Evolutionary conservation across 2,329 filamentous ascomycete genomes (phyloP), one percentile per base, ranked within the genome.

Genomic region (Pseudocercospora pini-densiflorae): DNA sequence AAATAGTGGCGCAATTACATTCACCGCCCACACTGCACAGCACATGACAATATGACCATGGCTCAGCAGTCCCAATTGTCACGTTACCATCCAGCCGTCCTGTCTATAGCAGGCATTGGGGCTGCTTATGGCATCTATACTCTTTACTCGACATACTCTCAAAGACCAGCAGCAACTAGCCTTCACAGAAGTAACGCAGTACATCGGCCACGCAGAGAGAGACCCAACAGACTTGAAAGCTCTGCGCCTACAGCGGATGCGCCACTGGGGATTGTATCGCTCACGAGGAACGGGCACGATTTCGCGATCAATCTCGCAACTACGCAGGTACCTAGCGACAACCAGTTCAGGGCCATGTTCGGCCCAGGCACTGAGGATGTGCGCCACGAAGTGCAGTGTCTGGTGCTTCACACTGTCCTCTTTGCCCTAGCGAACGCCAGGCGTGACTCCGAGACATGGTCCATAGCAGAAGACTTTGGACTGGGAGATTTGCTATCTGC

Each of bases 41-140:
- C 64, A 67, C 64, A 70, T 70, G 68, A 67, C 65, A 61, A 45
- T 45, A 21, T 19, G 62, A 67, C 31, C 62, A 73, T 73, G 70
- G 64, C 71, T 53, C 67, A 70, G 14, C 61, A 67, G 36, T 66
- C 67, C 59, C 64, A 67, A 0, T n/a, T 71, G 53, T 70, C 71
- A 47, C 79, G 79, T 63, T 81, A 80, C 68, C 76, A 78, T 45
- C 79, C 88, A 64, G 83, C 87, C 64, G 81, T 91, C 61, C 82
- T 87, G 59, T 70, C 87, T 24, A 73, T 88, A 45, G 86, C 88
- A 43, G 84, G 85, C 54, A 76, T 87, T 54, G 85, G 87, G 1
- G 85, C 87, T 51, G 83, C 82, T 10, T 88, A 86, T 58, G 79
- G 86, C 62, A 83, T 85, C 64, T 91, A 88, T 74, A 85, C 87